phyloP scores from a whole-genome alignment of 2,329 filamentous ascomycete species.

The Sclerotinia minor region DNA sequence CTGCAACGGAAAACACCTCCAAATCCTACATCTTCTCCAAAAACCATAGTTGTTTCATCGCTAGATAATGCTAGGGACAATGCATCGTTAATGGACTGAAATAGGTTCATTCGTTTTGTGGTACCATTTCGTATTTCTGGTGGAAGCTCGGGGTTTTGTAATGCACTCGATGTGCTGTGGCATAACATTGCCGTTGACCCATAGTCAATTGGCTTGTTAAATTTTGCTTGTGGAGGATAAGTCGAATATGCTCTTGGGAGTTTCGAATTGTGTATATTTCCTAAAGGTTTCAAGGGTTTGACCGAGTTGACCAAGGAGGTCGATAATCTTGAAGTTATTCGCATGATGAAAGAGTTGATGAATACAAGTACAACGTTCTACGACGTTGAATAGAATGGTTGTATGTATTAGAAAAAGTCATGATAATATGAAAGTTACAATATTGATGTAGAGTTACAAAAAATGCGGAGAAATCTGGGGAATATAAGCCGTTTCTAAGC shows the following conservation, averaged over 20 bases:
- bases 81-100: conserved; percentile 90
- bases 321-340: conserved; percentile 12
- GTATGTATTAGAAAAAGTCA: not conserved
- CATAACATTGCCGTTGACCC: conserved; percentile 76
- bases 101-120: conserved; percentile 88
- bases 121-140: conserved; percentile 63
- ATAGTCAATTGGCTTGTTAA: conserved; percentile 90
- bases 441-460: conserved; percentile 18
- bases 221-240: conserved; percentile 56
- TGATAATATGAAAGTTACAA: not conserved
- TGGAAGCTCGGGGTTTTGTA: conserved; percentile 71
- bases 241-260: conserved; percentile 36
- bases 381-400: not conserved
- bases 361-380: conserved; percentile 22
- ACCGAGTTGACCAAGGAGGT: not conserved
- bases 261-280: conserved; percentile 1
- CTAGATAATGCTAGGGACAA: conserved; percentile 77
- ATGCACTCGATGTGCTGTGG: conserved; percentile 72
- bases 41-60: conserved; percentile 85
- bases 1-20: conserved; percentile 95
- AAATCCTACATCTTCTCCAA: conserved; percentile 96
- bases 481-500: conserved; percentile 18
- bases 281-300: not conserved
- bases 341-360: conserved; percentile 4
- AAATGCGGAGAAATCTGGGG: conserved; percentile 18